phyloP scores from a whole-genome alignment of 352 stramenopile species.

The Aphanomyces stellatus region DNA sequence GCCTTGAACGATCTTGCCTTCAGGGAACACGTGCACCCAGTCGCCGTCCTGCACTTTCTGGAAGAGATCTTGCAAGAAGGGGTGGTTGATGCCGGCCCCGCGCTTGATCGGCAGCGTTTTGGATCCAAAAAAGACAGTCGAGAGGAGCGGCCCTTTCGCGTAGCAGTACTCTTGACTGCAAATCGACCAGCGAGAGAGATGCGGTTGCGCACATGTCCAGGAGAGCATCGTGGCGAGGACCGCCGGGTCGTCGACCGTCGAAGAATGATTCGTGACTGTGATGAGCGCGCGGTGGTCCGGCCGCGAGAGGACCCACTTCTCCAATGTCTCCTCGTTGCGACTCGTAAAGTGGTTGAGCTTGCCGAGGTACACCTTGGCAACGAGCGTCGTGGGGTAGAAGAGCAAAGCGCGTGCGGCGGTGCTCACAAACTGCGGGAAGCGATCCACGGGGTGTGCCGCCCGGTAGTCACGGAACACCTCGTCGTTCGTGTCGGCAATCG shows the following conservation, averaged over 20 bases:
- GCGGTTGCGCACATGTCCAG: conserved; percentile 51
- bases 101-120: conserved; percentile 70
- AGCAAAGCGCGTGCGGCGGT: conserved; percentile 43
- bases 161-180: conserved; percentile 84
- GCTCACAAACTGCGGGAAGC: conserved; percentile 63
- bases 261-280: conserved; percentile 79
- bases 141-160: conserved; percentile 40
- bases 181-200: conserved; percentile 57
- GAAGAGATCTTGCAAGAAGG: conserved; percentile 74
- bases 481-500: conserved; percentile 30
- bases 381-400: conserved; percentile 34
- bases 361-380: conserved; percentile 51
- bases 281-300: conserved; percentile 49
- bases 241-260: conserved; percentile 69
- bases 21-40: conserved; percentile 85
- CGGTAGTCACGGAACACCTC: conserved; percentile 40
- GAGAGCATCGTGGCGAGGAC: conserved; percentile 69
- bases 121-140: conserved; percentile 51
- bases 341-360: conserved; percentile 39
- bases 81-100: conserved; percentile 60
- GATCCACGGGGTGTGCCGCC: conserved; percentile 19
- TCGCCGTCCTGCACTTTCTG: conserved; percentile 65
- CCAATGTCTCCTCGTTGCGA: conserved; percentile 38
- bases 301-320: conserved; percentile 32
- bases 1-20: conserved; percentile 74